Conservation (phyloP, 108 stramenopile genomes). For the Conticribra weissflogii region DNA sequence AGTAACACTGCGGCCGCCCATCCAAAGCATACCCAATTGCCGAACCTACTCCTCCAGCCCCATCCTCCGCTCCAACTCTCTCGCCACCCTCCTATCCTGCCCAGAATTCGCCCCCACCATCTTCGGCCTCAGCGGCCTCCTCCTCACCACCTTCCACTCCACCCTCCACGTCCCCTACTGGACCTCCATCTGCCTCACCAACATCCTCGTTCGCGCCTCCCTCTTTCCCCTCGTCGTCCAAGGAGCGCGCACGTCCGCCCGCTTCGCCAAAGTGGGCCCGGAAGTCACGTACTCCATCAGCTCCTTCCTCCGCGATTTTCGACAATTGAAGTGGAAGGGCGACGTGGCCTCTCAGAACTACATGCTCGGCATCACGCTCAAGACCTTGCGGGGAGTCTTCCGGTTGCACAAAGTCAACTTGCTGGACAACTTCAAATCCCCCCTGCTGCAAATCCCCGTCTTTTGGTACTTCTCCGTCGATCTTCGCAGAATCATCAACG, state of each 20-base stretch:
- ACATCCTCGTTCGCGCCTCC: conserved; percentile 59
- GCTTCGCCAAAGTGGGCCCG: conserved; percentile 79
- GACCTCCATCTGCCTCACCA: conserved; percentile 79
- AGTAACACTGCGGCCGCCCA: too few species aligned
- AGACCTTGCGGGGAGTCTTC: conserved; percentile 62
- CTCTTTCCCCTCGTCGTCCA: conserved; percentile 77
- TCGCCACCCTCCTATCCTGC: conserved; percentile 9
- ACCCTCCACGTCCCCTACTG: conserved; percentile 68
- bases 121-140: conserved; percentile 71
- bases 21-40: too few species aligned
- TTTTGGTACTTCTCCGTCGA: conserved; percentile 83
- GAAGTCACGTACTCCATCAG: conserved; percentile 81
- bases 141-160: conserved; percentile 64
- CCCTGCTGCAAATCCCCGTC: conserved; percentile 80
- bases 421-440: conserved; percentile 73
- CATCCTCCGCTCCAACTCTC: background rate
- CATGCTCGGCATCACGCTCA: conserved; percentile 56
- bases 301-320: conserved; percentile 70
- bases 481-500: conserved; percentile 82
- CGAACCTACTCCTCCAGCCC: background rate
- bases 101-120: conserved; percentile 61
- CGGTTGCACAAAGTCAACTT: conserved; percentile 76
- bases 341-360: background rate
- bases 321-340: conserved; percentile 46
- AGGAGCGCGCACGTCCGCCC: conserved; percentile 64